A percentile compares a stretch with the other conserved stretches of the same genome.
Evolutionary conservation across 345 rosid species (phyloP).

Genomic region (Boechera retrofracta): DNA sequence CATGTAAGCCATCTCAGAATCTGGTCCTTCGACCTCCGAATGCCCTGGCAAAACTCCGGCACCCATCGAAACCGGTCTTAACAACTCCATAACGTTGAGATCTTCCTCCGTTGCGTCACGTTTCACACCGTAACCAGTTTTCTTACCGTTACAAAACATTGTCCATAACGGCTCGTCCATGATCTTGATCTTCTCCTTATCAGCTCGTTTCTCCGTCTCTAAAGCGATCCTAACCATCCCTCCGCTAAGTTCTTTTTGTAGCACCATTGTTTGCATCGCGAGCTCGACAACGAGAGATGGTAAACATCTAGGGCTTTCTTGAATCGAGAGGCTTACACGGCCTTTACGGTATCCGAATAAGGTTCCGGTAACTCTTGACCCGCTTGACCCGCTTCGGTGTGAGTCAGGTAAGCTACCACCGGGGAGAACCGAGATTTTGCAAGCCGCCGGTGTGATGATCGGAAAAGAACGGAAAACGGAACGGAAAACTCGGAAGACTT

Average conservation of each 20-base stretch:
- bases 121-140: constrained; percentile 68
- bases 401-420: constrained; percentile 54
- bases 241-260: constrained; percentile 65
- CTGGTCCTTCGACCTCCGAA: constrained; percentile 67
- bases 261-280: constrained; percentile 60
- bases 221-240: constrained; percentile 84
- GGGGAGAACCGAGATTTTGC: constrained; percentile 60
- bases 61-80: constrained; percentile 84
- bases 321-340: constrained; percentile 70
- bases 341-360: constrained; percentile 79
- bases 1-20: constrained; percentile 76
- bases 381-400: constrained; percentile 42
- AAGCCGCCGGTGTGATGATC: constrained; percentile 64
- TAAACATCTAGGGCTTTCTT: constrained; percentile 67
- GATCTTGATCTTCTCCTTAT: constrained; percentile 56
- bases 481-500: constrained; percentile 66
- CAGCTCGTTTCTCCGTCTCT: constrained; percentile 69
- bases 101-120: constrained; percentile 76
- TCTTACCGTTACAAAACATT: constrained; percentile 84
- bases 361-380: constrained; percentile 63
- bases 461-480: constrained; percentile 81
- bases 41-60: constrained; percentile 81
- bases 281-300: constrained; percentile 69
- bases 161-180: constrained; percentile 81
- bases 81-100: constrained; percentile 73